Percentiles rank a stretch among this genome's conserved stretches.
Evolutionary conservation across 2,329 filamentous ascomycete genomes (phyloP).

Genomic region (Phialophora verrucosa): DNA sequence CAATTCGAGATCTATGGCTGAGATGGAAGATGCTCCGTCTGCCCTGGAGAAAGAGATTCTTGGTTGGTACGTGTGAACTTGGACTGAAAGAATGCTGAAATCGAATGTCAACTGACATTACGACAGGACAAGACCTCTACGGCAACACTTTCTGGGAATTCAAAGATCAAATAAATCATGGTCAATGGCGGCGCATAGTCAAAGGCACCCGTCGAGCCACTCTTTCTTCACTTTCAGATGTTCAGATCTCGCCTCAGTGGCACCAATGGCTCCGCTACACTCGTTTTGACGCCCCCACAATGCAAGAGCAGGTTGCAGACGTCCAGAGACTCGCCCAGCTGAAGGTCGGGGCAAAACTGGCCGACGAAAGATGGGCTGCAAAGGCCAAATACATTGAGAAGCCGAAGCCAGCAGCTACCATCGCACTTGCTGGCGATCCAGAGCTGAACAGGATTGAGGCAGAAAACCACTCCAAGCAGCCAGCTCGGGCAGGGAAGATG

Average conservation of each 20-base stretch:
- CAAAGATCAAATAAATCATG: constrained; percentile 61
- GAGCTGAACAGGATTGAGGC: constrained; percentile 9
- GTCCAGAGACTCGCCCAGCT: constrained; percentile 62
- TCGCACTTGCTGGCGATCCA: constrained; percentile 21
- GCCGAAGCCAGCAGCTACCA: constrained; percentile 48
- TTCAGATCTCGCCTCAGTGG: constrained; percentile 69
- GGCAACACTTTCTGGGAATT: constrained; percentile 74
- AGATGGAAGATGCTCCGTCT: constrained; percentile 67
- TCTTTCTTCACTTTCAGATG: constrained; percentile 63
- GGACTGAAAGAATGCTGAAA: neutral
- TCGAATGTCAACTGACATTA: constrained; percentile 14
- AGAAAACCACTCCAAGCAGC: constrained; percentile 6
- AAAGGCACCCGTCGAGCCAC: constrained; percentile 60
- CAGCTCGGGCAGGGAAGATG: constrained; percentile 14
- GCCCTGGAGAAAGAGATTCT: constrained; percentile 66
- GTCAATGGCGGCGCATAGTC: constrained; percentile 64
- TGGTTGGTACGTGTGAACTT: constrained; percentile 56
- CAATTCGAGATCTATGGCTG: constrained; percentile 60
- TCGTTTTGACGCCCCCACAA: constrained; percentile 59
- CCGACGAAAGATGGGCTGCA: constrained; percentile 66
- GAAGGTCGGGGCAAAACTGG: constrained; percentile 63
- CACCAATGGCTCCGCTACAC: constrained; percentile 71
- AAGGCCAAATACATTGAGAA: constrained; percentile 65
- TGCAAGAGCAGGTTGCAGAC: constrained; percentile 65
- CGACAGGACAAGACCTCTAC: constrained; percentile 62